These are phyloP conservation scores for Oxyria digyna DNA, from an alignment of 148 eudicot species.

Conservation along the genomic window DNA sequence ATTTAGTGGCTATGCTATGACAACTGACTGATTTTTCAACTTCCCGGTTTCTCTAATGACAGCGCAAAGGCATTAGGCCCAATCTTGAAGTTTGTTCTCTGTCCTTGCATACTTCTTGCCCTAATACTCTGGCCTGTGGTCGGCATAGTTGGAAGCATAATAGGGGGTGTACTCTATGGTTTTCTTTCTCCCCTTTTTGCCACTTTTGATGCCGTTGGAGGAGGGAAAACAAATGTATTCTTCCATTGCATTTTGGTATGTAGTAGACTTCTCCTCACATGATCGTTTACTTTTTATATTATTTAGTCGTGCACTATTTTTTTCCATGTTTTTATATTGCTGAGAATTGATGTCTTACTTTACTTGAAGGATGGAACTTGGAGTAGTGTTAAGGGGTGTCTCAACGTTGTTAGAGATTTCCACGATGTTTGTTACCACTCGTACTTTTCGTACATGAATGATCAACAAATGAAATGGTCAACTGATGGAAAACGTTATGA, in stretches of 20 bases:
- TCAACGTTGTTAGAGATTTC: constrained; percentile 52
- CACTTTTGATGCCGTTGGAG: constrained; percentile 80
- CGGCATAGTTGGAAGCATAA: constrained; percentile 40
- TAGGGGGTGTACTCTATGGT: constrained; percentile 72
- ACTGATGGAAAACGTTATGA: constrained; percentile 56
- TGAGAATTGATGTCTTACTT: constrained; percentile 9
- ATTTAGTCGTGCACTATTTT: not conserved
- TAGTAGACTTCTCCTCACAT: not conserved
- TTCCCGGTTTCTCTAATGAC: constrained; percentile 14
- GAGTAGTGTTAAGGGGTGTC: constrained; percentile 48
- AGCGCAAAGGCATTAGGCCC: constrained; percentile 81
- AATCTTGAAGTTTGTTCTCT: constrained; percentile 60
- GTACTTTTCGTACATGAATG: constrained; percentile 75
- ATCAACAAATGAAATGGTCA: constrained; percentile 38
- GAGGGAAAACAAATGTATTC: constrained; percentile 53
- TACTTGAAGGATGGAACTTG: constrained; percentile 76
- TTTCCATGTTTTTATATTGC: not conserved
- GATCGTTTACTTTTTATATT: not conserved
- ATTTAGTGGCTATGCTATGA: not conserved
- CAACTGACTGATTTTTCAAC: constrained; percentile 3
- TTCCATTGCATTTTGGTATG: constrained; percentile 64
- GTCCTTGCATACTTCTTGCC: constrained; percentile 25
- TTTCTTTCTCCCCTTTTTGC: constrained; percentile 78
- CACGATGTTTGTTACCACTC: constrained; percentile 72
- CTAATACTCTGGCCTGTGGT: constrained; percentile 58